These are phyloP conservation scores for Saccharomycopsis javanensis DNA, from an alignment of 805 yeast species.

Conservation along the genomic window DNA sequence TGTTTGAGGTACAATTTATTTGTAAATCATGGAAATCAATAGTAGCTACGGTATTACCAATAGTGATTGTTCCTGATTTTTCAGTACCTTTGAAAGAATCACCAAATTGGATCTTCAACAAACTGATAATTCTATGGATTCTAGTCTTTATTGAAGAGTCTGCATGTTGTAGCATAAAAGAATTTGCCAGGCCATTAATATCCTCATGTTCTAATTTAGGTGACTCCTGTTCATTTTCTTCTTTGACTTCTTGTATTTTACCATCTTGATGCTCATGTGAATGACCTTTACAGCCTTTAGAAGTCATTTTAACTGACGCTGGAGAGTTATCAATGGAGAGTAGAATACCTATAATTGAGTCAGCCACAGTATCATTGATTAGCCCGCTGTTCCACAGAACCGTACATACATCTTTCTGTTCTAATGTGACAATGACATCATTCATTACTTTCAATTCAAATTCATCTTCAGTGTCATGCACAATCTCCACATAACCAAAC, in stretches of 20 bases:
- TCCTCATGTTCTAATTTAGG: conserved; percentile 9
- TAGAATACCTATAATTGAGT: conserved; percentile 80
- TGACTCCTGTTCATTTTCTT: background rate
- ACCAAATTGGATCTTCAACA: conserved; percentile 83
- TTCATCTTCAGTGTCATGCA: conserved; percentile 47
- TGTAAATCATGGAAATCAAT: conserved; percentile 55
- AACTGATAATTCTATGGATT: conserved; percentile 44
- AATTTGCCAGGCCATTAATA: background rate
- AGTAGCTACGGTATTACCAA: conserved; percentile 68
- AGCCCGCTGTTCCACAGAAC: conserved; percentile 89
- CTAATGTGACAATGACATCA: conserved; percentile 42
- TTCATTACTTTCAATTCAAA: conserved; percentile 54
- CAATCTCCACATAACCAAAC: conserved; percentile 76
- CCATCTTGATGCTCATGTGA: conserved; percentile 22
- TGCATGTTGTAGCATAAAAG: conserved; percentile 21
- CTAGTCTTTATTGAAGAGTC: conserved; percentile 32
- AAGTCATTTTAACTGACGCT: conserved; percentile 82
- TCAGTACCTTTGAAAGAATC: conserved; percentile 42
- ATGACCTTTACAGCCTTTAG: conserved; percentile 46
- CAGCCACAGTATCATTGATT: conserved; percentile 89
- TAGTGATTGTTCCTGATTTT: conserved; percentile 45
- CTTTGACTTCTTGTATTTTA: conserved; percentile 16
- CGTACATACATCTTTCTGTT: conserved; percentile 40
- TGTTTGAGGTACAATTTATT: conserved; percentile 66
- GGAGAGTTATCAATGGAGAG: conserved; percentile 91